These are phyloP conservation scores for Cyberlindnera americana DNA, from an alignment of 805 yeast species.

Conservation along the genomic window DNA sequence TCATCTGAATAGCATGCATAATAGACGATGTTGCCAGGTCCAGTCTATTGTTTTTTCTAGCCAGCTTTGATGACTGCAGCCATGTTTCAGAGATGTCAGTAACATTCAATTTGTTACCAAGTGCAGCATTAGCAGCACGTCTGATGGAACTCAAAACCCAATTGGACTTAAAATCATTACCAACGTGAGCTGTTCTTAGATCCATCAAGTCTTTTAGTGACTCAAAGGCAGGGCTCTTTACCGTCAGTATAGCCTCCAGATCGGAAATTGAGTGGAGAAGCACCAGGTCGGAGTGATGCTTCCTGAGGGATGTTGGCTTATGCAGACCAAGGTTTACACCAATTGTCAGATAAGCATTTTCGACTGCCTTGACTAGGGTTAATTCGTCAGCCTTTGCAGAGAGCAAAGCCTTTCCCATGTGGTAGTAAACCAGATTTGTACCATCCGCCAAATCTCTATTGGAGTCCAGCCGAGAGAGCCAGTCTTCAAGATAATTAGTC, in stretches of 20 bases:
- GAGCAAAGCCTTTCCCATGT: slow-evolving; percentile 60
- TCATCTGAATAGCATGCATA: slow-evolving; percentile 45
- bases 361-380: slow-evolving; percentile 38
- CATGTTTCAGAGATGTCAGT: slow-evolving; percentile 47
- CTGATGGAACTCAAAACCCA: slow-evolving; percentile 60
- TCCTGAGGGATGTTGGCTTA: slow-evolving; percentile 47
- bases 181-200: slow-evolving; percentile 30
- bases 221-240: slow-evolving; percentile 1
- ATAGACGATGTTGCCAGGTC: slow-evolving; percentile 71
- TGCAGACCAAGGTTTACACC: slow-evolving; percentile 55
- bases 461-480: slow-evolving; percentile 56
- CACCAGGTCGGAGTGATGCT: slow-evolving; percentile 44
- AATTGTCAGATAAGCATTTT: slow-evolving; percentile 51
- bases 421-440: slow-evolving; percentile 51
- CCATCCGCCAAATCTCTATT: slow-evolving; percentile 43
- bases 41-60: slow-evolving; percentile 63
- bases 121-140: slow-evolving; percentile 40
- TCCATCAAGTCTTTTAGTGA: slow-evolving; percentile 19
- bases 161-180: slow-evolving; percentile 55
- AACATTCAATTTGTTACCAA: slow-evolving; percentile 20
- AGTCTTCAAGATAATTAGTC: slow-evolving; percentile 43
- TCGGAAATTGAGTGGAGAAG: slow-evolving; percentile 62
- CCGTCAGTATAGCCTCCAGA: slow-evolving; percentile 31
- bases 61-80: slow-evolving; percentile 56
- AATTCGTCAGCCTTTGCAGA: slow-evolving; percentile 32